Evolutionary conservation across 305 asterid genomes (phyloP).

Genomic region (Vinca major): DNA sequence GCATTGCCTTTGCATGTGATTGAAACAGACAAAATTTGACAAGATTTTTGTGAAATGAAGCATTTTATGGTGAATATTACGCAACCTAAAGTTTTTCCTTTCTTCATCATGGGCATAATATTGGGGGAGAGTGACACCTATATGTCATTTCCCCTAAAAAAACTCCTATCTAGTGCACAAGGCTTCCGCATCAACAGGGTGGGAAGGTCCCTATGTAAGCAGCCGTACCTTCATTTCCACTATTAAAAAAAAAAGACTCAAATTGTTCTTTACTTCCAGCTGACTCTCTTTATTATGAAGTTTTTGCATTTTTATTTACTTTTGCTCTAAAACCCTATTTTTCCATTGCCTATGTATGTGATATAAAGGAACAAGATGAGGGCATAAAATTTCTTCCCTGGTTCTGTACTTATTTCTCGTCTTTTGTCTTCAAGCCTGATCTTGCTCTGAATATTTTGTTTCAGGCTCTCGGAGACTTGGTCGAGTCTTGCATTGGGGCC

Average conservation of each 20-base stretch:
- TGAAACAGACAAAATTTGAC: background rate
- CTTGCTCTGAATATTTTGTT: conserved; percentile 25
- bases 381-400: background rate
- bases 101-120: background rate
- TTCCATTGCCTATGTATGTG: background rate
- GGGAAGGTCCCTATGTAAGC: too few relatives aligned
- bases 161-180: background rate
- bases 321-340: background rate
- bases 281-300: background rate
- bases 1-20: background rate
- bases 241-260: background rate
- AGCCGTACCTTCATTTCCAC: background rate
- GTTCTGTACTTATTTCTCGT: too few relatives aligned
- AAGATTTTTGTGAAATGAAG: background rate
- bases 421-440: conserved; percentile 18
- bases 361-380: background rate
- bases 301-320: background rate
- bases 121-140: background rate
- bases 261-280: background rate
- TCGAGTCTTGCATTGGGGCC: conserved; percentile 91
- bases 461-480: conserved; percentile 92
- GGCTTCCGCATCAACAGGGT: too few relatives aligned
- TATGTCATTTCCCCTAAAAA: too few relatives aligned
- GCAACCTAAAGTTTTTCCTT: background rate
- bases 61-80: background rate